Evolutionary conservation across 208 protist genomes (phyloP).

Genomic region (Acanthamoeba rhysodes): DNA sequence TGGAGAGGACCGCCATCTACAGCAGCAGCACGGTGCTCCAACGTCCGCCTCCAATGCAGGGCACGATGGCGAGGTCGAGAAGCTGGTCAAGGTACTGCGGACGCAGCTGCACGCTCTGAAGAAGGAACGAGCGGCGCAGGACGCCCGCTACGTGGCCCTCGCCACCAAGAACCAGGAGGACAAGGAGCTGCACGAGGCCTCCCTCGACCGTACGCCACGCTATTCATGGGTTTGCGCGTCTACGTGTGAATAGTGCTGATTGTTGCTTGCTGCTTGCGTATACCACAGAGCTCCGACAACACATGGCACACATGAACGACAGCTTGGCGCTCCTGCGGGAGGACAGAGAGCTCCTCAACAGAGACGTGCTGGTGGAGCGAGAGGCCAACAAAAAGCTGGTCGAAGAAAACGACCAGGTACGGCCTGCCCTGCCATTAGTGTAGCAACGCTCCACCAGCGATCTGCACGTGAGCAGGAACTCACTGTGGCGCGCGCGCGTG

Average conservation of each 20-base stretch:
- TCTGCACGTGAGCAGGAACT: too few species aligned
- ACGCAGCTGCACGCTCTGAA: neutral
- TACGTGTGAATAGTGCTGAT: neutral
- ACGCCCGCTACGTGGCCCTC: conserved; percentile 6
- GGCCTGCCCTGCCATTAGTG: too few species aligned
- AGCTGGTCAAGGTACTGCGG: neutral
- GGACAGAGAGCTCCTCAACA: conserved; percentile 37
- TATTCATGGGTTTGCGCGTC: neutral
- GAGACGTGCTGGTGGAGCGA: neutral
- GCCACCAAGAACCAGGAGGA: neutral
- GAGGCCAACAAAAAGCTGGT: neutral
- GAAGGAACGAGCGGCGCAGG: conserved; percentile 19
- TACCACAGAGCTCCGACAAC: conserved; percentile 51
- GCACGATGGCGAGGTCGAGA: neutral
- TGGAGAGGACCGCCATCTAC: neutral
- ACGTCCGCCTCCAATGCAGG: neutral
- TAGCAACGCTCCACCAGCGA: too few species aligned
- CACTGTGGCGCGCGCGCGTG: too few species aligned
- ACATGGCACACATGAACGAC: conserved; percentile 41
- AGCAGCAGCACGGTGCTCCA: neutral
- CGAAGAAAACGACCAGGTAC: conserved; percentile 19
- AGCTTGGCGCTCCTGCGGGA: neutral
- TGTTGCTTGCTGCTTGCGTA: too few species aligned
- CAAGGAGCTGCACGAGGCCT: conserved; percentile 9
- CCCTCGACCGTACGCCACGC: neutral